These are phyloP conservation scores for Uromyces viciae-fabae DNA, from an alignment of 1,284 basidiomycete genomes.

Conservation along the genomic window DNA sequence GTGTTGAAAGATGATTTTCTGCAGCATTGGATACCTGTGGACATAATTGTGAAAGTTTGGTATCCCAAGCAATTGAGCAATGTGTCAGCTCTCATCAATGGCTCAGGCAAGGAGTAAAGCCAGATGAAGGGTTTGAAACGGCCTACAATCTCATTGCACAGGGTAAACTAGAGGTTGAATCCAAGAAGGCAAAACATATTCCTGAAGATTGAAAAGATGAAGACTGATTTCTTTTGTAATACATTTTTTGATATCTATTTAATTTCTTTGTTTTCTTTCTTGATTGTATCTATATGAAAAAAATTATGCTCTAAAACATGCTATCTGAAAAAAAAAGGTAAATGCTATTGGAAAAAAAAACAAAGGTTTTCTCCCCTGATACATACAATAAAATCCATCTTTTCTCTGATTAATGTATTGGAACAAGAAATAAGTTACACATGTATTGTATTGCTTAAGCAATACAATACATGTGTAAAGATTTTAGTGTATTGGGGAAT, in stretches of 20 bases:
- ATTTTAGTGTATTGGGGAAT: too few relatives aligned
- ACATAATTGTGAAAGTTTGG: neutral
- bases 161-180: too few relatives aligned
- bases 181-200: too few relatives aligned
- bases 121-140: neutral
- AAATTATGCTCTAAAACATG: neutral
- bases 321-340: neutral
- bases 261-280: neutral
- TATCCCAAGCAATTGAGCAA: neutral
- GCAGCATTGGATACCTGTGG: neutral
- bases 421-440: neutral
- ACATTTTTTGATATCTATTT: neutral
- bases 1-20: neutral
- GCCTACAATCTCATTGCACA: neutral
- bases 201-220: neutral
- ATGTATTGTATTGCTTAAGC: neutral
- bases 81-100: neutral
- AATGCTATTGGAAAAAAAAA: neutral
- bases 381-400: too few relatives aligned
- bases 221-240: too few relatives aligned
- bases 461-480: constrained; percentile 14
- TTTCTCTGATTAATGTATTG: neutral
- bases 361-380: too few relatives aligned
- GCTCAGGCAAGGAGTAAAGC: neutral
- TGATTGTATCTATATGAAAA: neutral